A percentile compares a stretch with the other conserved stretches of the same genome.
phyloP scores from a whole-genome alignment of 2,329 filamentous ascomycete species.

The Triangularia setosa region DNA sequence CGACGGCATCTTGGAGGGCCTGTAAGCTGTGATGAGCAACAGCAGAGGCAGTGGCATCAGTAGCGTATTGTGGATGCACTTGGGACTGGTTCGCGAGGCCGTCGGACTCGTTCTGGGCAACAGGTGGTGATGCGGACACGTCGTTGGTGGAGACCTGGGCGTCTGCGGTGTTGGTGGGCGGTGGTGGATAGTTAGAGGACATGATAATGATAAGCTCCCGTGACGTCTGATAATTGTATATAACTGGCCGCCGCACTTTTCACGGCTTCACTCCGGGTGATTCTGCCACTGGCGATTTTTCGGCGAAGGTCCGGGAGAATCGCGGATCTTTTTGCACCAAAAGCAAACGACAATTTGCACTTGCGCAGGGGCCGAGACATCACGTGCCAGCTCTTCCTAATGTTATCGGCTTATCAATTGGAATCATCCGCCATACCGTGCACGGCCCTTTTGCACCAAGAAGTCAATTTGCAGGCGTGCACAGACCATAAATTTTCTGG shows the following conservation, averaged over 20 bases:
- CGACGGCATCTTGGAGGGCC: constrained; percentile 26
- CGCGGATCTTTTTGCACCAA: constrained; percentile 11
- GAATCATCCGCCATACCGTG: not conserved
- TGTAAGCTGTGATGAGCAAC: constrained; percentile 26
- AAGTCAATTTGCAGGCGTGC: not conserved
- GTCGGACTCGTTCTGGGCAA: constrained; percentile 3
- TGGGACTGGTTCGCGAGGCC: not conserved
- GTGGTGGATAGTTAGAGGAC: constrained; percentile 22
- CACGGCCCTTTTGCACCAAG: not conserved
- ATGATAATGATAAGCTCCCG: constrained; percentile 7
- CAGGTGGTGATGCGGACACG: constrained; percentile 3
- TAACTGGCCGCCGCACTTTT: not conserved
- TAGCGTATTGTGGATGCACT: constrained; percentile 10
- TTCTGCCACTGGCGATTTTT: constrained; percentile 21
- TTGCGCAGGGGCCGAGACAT: not conserved
- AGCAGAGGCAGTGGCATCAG: constrained; percentile 16
- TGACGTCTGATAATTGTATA: constrained; percentile 9
- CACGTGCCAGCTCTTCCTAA: not conserved
- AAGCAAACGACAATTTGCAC: not conserved
- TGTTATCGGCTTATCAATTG: not conserved
- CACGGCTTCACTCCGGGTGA: constrained; percentile 20
- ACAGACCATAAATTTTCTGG: not conserved
- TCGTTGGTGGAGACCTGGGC: not conserved
- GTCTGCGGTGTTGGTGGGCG: constrained; percentile 7
- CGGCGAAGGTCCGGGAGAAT: constrained; percentile 28